Percentiles rank a stretch among this genome's conserved stretches.
Conservation (phyloP, 1,284 basidiomycete species). For the Ceratobasidium sp. region DNA sequence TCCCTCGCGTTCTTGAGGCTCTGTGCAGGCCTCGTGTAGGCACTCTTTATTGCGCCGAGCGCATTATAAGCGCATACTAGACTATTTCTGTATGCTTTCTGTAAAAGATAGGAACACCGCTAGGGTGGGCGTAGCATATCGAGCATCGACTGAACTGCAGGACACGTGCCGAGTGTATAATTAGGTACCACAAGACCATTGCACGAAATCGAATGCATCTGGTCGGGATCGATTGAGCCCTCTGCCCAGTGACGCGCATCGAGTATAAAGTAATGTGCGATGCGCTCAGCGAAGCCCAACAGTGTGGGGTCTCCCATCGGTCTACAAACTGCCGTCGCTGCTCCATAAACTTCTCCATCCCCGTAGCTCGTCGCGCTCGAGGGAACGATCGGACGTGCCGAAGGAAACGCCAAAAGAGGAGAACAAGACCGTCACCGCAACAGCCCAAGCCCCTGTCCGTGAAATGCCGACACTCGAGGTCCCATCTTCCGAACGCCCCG, state of each 20-base stretch:
- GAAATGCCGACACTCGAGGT: neutral
- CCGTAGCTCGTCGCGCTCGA: neutral
- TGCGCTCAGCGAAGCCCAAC: neutral
- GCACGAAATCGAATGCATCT: neutral
- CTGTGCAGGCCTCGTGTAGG: neutral
- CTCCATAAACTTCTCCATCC: slow-evolving; percentile 28
- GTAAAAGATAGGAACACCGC: neutral
- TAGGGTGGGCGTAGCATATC: neutral
- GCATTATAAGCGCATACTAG: neutral
- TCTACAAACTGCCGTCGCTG: slow-evolving; percentile 16
- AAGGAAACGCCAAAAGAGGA: neutral
- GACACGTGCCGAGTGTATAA: slow-evolving; percentile 8
- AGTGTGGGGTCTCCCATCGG: neutral
- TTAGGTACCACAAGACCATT: neutral
- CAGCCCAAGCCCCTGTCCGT: neutral
- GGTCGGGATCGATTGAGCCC: neutral
- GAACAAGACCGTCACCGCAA: neutral
- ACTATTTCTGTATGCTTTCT: neutral
- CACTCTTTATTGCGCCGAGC: neutral
- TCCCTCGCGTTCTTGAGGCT: neutral
- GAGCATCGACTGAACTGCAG: neutral
- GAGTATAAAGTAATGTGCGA: neutral
- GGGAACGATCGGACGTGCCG: neutral
- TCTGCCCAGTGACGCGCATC: slow-evolving; percentile 6
- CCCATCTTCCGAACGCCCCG: neutral